Percentiles rank a stretch among this genome's conserved stretches.
phyloP scores from a whole-genome alignment of 2,329 filamentous ascomycete species.

The Lasiodiplodia gonubiensis region DNA sequence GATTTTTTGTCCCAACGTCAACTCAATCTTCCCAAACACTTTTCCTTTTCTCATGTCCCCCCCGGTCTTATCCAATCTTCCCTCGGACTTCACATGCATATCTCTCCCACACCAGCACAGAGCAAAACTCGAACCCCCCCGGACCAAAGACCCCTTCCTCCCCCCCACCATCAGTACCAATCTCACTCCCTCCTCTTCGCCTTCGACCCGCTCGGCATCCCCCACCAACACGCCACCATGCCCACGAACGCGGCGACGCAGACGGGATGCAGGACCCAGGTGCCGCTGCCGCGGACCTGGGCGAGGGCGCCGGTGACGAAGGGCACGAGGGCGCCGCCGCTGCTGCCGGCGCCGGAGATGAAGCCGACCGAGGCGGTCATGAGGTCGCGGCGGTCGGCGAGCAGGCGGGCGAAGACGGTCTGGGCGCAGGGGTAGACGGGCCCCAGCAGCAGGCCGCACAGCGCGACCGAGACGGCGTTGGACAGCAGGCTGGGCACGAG shows the following conservation, averaged over 20 bases:
- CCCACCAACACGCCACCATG: constrained; percentile 71
- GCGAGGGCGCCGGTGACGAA: constrained; percentile 70
- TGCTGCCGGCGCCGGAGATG: constrained; percentile 72
- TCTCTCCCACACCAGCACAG: no score
- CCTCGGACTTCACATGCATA: no score
- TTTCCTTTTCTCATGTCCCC: no score
- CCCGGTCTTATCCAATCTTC: no score
- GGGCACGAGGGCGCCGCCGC: constrained; percentile 70
- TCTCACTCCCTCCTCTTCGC: constrained; percentile 63
- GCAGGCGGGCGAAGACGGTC: constrained; percentile 65
- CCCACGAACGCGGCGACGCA: constrained; percentile 68
- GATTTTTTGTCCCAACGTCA: no score
- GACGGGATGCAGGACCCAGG: constrained; percentile 70
- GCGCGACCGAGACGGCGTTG: constrained; percentile 54
- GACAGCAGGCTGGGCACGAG: constrained; percentile 71
- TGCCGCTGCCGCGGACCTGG: constrained; percentile 64
- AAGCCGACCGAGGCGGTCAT: constrained; percentile 69
- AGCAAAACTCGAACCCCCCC: no score
- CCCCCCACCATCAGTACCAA: no score
- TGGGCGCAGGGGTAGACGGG: constrained; percentile 79
- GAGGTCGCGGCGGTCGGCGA: constrained; percentile 60
- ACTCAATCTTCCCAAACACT: no score
- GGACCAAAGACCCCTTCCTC: no score
- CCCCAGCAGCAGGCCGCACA: constrained; percentile 77
- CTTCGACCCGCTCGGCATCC: constrained; percentile 53